A percentile compares a stretch with the other conserved stretches of the same genome.
Evolutionary conservation across 352 stramenopile genomes (phyloP).

Genomic region (Pilasporangium apinafurcum): DNA sequence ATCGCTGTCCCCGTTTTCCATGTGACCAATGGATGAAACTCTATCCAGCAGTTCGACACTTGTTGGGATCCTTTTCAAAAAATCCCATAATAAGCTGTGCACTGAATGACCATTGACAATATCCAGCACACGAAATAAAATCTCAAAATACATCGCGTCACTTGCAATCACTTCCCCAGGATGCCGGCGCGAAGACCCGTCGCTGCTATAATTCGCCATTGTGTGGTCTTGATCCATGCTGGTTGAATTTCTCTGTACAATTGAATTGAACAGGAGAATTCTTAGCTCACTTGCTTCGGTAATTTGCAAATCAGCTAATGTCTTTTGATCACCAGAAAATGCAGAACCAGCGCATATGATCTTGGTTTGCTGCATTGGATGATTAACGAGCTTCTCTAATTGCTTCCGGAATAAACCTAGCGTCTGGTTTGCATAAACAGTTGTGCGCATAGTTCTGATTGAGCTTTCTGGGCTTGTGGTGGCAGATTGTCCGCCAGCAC

Average conservation of each 20-base stretch:
- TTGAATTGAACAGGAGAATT: slow-evolving; percentile 76
- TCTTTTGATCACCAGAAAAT: slow-evolving; percentile 76
- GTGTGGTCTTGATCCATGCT: slow-evolving; percentile 31
- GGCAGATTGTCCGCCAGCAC: slow-evolving; percentile 6
- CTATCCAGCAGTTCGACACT: slow-evolving; percentile 56
- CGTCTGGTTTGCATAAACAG: slow-evolving; percentile 76
- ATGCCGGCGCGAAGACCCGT: slow-evolving; percentile 18
- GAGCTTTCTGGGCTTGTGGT: slow-evolving; percentile 36
- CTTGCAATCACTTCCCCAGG: slow-evolving; percentile 60
- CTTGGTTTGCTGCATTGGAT: slow-evolving; percentile 80
- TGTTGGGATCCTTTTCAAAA: slow-evolving; percentile 81
- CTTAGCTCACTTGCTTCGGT: slow-evolving; percentile 70
- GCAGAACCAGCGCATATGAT: slow-evolving; percentile 62
- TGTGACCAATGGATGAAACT: slow-evolving; percentile 46
- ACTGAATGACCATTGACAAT: slow-evolving; percentile 48
- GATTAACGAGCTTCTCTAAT: slow-evolving; percentile 58
- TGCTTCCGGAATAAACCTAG: slow-evolving; percentile 66
- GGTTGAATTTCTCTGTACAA: slow-evolving; percentile 47
- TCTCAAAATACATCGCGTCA: slow-evolving; percentile 71
- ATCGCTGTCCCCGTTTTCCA: slow-evolving; percentile 21
- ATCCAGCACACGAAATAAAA: slow-evolving; percentile 80
- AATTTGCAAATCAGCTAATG: slow-evolving; percentile 71
- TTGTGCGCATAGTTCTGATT: slow-evolving; percentile 47
- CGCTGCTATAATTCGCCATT: slow-evolving; percentile 13
- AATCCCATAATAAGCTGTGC: slow-evolving; percentile 68